Base-by-base conservation (phyloP, 108 stramenopile species). In the Nitzschia sp. region DNA sequence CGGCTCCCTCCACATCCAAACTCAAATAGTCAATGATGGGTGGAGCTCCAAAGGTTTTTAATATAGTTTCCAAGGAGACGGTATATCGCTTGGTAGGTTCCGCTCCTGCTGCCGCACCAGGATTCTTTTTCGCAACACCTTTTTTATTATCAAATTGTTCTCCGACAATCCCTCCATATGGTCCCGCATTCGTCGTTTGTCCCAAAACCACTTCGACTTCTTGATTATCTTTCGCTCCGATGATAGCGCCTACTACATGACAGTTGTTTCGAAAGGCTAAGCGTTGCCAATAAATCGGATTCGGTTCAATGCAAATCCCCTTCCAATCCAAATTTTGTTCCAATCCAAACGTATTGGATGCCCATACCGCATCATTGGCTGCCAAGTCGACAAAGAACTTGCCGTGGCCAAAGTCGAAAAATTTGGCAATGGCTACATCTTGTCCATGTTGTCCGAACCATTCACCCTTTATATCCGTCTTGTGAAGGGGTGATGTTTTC, bases 1-100 rank as follows among this genome's bases (percentile, higher is more conserved):
- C 86, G 2, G 86, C 86, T 5, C 86, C 86, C 62, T 87, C 86
- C 46, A 87, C 83, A 53, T 87, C 86, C 50, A 87, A 56, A 8
- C 64, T 68, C 38, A 87, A 27, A 53, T 87, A 87, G 55, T 87
- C 86, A 68, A 63, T 63, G 1, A 13, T 45, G n/a, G 31, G 45
- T 1, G 71, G 71, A 9, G 61, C 71, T 26, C 45, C 32, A 31
- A 47, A 73, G 17, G 58, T 35, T 16, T 81, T 33, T n/a, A 89
- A 62, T 17, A 89, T 45, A 31, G 76, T 64, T 11, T 8, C 4
- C 19, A 85, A 25, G 22, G 74, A 44, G n/a, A 76, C 80, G 0
- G 75, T 79, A 34, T 77, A 77, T 31, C 71, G 52, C 6, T 50
- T 55, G 13, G 52, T 59, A 36, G 61, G 38, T 3, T 32, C 36